A percentile compares a stretch with the other conserved stretches of the same genome.
Evolutionary conservation across 805 yeast genomes (phyloP).

Genomic region (Ogataea henricii): DNA sequence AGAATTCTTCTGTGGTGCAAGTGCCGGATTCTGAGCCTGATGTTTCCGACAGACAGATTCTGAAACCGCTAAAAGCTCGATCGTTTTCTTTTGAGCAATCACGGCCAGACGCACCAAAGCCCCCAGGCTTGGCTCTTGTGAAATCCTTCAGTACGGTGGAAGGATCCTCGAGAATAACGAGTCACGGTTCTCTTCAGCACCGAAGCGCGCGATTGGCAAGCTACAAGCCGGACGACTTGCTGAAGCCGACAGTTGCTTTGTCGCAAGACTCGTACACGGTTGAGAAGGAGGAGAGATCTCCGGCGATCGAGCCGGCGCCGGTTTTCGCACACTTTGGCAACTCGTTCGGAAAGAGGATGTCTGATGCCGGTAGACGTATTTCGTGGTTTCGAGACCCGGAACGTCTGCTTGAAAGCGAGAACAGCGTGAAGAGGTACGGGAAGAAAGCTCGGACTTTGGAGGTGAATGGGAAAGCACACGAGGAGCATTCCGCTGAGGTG

Average conservation of each 20-base stretch:
- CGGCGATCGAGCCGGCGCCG: background rate
- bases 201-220: background rate
- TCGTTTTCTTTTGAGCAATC: background rate
- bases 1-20: background rate
- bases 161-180: background rate
- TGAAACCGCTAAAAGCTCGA: background rate
- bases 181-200: background rate
- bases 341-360: background rate
- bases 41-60: background rate
- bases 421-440: no score
- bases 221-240: background rate
- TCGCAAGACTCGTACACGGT: background rate
- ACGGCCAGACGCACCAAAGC: background rate
- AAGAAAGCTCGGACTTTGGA: no score
- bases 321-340: background rate
- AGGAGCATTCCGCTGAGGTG: no score
- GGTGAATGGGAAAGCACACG: no score
- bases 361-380: background rate
- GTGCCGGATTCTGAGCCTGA: background rate
- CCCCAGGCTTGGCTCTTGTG: background rate
- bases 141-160: constrained; percentile 2
- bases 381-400: background rate
- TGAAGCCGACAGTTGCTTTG: background rate
- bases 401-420: background rate
- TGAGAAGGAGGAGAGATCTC: background rate